A percentile compares a stretch with the other conserved stretches of the same genome.
Conservation (phyloP, 257 asterid species). For the Echium plantagineum region DNA sequence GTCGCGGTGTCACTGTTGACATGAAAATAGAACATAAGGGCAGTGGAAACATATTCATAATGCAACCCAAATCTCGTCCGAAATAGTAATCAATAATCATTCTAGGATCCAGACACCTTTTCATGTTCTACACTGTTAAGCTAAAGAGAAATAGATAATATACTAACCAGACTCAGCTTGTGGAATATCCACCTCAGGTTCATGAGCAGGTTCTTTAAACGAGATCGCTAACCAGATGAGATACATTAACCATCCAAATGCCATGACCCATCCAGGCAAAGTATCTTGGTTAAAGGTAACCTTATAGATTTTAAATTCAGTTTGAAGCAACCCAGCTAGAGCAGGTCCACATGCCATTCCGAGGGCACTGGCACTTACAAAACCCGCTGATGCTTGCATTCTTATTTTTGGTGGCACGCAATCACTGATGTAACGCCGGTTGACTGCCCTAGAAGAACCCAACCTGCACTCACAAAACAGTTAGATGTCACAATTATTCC, state of each 20-base stretch:
- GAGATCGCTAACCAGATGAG: slow-evolving; percentile 74
- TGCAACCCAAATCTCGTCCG: too few species aligned
- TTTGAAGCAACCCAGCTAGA: slow-evolving; percentile 81
- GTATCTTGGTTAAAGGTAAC: slow-evolving; percentile 77
- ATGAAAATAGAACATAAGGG: too few species aligned
- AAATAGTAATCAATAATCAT: background rate
- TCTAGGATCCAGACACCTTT: background rate
- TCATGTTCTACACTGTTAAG: background rate
- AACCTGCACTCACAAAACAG: slow-evolving; percentile 41
- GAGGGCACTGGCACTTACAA: slow-evolving; percentile 98
- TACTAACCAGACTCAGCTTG: slow-evolving; percentile 45
- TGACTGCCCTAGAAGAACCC: slow-evolving; percentile 97
- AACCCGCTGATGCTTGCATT: slow-evolving; percentile 97
- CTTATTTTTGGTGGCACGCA: slow-evolving; percentile 88
- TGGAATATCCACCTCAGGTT: slow-evolving; percentile 28
- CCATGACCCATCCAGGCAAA: slow-evolving; percentile 98
- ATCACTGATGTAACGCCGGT: slow-evolving; percentile 90
- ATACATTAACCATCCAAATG: slow-evolving; percentile 67
- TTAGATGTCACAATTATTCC: background rate
- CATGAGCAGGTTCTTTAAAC: slow-evolving; percentile 67
- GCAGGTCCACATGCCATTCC: slow-evolving; percentile 99
- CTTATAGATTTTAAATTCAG: slow-evolving; percentile 46
- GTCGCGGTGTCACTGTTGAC: too few species aligned
- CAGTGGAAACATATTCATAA: too few species aligned
- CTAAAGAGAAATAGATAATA: slow-evolving; percentile 4